phyloP scores from a whole-genome alignment of 2,329 filamentous ascomycete species.

The Fusarium sambucinum region DNA sequence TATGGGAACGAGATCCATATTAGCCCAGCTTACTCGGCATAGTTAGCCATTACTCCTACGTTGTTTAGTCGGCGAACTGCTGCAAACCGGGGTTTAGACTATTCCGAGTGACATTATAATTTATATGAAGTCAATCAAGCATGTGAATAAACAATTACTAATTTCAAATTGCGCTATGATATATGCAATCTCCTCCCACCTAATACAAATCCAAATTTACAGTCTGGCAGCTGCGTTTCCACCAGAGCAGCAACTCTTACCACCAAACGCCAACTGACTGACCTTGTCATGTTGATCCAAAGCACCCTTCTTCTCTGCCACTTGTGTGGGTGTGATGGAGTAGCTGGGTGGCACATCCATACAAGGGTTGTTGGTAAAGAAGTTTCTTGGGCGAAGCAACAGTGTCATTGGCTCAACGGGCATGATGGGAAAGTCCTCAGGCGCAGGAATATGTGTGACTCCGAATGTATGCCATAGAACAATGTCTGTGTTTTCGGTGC shows the following conservation, averaged over 20 bases:
- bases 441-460: conserved; percentile 87
- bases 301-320: conserved; percentile 40
- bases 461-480: conserved; percentile 97
- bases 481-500: conserved; percentile 84
- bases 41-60: background rate
- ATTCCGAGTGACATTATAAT: background rate
- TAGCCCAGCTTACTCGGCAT: background rate
- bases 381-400: conserved; percentile 82
- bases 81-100: background rate
- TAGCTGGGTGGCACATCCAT: conserved; percentile 78
- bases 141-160: background rate
- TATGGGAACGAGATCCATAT: no score
- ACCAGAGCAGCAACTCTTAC: conserved; percentile 35
- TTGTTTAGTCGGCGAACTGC: rapidly evolving
- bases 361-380: conserved; percentile 83
- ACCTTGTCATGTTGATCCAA: conserved; percentile 40
- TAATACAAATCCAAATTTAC: background rate
- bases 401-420: conserved; percentile 87
- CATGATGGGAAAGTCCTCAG: conserved; percentile 95
- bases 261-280: conserved; percentile 46
- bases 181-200: background rate
- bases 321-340: conserved; percentile 49
- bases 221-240: conserved; percentile 33
- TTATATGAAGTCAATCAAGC: background rate
- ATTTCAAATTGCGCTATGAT: conserved; percentile 19